Conservation (phyloP, 2,329 filamentous ascomycete genomes). For the Clonostachys chloroleuca region DNA sequence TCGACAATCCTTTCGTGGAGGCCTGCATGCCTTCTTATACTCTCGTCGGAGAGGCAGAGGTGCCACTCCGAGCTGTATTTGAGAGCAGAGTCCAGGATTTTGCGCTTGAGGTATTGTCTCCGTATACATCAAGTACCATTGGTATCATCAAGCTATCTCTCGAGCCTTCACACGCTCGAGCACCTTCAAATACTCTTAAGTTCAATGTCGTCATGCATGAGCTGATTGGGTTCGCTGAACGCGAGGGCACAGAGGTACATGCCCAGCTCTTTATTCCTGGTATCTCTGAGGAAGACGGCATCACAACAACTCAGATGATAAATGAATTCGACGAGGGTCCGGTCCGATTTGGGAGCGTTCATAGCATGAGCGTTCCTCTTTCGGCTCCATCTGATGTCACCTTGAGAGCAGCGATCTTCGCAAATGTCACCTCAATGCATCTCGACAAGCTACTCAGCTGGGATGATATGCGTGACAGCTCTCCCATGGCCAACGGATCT, state of each 20-base stretch:
- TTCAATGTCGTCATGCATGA: slow-evolving; percentile 99
- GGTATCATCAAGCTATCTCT: slow-evolving; percentile 88
- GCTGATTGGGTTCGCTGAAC: slow-evolving; percentile 87
- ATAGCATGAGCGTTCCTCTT: slow-evolving; percentile 92
- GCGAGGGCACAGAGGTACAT: slow-evolving; percentile 93
- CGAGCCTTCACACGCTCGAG: slow-evolving; percentile 89
- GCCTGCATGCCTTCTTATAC: slow-evolving; percentile 89
- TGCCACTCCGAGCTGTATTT: slow-evolving; percentile 89
- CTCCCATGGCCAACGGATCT: slow-evolving; percentile 49
- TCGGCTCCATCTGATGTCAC: slow-evolving; percentile 66
- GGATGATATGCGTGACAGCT: slow-evolving; percentile 92
- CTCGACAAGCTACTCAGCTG: slow-evolving; percentile 95
- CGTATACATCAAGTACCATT: slow-evolving; percentile 85
- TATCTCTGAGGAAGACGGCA: slow-evolving; percentile 82
- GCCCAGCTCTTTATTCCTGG: slow-evolving; percentile 95
- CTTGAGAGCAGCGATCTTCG: slow-evolving; percentile 85
- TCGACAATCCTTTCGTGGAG: slow-evolving; percentile 92
- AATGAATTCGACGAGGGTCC: slow-evolving; percentile 89
- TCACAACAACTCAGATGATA: slow-evolving; percentile 94
- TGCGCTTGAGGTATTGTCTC: slow-evolving; percentile 82
- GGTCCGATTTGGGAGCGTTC: slow-evolving; percentile 93
- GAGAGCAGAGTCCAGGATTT: slow-evolving; percentile 95
- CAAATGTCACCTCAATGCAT: slow-evolving; percentile 87
- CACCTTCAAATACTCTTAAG: slow-evolving; percentile 87
- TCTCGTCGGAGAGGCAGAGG: slow-evolving; percentile 86